Conservation (phyloP, 441 rosid genomes). For the Omphalea diandra region DNA sequence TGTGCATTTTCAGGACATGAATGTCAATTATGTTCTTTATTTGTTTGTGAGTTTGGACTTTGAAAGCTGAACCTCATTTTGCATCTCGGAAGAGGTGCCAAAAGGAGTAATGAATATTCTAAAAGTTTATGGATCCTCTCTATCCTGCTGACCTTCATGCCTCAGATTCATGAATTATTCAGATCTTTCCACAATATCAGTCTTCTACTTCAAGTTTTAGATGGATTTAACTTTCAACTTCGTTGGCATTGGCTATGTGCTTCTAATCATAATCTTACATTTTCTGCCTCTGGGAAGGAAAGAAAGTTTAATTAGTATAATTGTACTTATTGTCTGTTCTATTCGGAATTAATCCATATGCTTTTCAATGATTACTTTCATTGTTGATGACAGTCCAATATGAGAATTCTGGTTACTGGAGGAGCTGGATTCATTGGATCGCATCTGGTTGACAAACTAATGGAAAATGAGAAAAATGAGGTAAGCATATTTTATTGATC, state of each 20-base stretch:
- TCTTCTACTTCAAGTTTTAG: background rate
- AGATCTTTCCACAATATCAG: background rate
- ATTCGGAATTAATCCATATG: background rate
- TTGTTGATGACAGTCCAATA: constrained; percentile 48
- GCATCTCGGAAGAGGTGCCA: background rate
- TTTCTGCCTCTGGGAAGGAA: background rate
- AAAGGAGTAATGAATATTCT: too few relatives aligned
- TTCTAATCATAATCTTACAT: background rate
- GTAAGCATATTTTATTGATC: constrained; percentile 29
- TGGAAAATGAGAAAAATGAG: constrained; percentile 94
- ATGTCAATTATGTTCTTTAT: background rate
- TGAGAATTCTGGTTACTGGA: constrained; percentile 92
- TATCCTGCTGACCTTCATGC: background rate
- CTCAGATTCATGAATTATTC: constrained; percentile 4
- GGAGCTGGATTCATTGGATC: constrained; percentile 99
- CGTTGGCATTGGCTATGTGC: background rate
- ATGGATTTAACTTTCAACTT: background rate
- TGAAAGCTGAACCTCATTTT: background rate
- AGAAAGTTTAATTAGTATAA: background rate
- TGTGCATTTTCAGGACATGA: background rate
- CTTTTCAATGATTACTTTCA: background rate
- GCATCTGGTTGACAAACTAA: constrained; percentile 82
- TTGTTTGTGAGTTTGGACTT: constrained; percentile 1
- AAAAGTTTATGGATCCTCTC: background rate
- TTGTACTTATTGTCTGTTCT: background rate